Evolutionary conservation across 2,329 filamentous ascomycete genomes (phyloP).

Genomic region (Metarhizium sp.): DNA sequence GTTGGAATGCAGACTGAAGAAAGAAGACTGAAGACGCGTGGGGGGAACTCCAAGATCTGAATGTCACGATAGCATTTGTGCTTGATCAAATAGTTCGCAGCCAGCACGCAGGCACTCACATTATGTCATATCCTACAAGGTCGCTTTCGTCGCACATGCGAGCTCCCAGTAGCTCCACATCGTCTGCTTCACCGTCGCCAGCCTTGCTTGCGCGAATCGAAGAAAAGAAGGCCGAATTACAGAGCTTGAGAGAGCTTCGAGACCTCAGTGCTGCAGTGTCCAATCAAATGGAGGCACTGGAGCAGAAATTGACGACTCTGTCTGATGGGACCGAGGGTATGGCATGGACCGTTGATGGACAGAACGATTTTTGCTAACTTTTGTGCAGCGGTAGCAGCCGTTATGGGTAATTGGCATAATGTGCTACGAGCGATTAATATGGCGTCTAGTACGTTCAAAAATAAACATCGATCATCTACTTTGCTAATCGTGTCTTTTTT

Average conservation of each 20-base stretch:
- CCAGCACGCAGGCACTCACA: conserved; percentile 1
- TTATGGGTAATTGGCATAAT: conserved; percentile 81
- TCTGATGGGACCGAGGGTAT: conserved; percentile 74
- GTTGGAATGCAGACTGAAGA: neutral
- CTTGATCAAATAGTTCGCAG: neutral
- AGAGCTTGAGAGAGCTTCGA: conserved; percentile 67
- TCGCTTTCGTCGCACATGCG: conserved; percentile 59
- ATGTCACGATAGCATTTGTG: neutral
- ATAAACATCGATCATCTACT: conserved; percentile 7
- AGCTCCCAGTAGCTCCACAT: conserved; percentile 43
- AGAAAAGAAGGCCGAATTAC: conserved; percentile 77
- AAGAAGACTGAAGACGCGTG: neutral
- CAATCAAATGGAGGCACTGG: conserved; percentile 72
- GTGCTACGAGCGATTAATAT: conserved; percentile 78
- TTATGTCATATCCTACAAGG: conserved; percentile 48
- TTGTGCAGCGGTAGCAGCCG: conserved; percentile 64
- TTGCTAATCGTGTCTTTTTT: neutral
- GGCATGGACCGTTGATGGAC: neutral
- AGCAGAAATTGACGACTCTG: conserved; percentile 67
- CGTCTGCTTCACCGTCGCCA: conserved; percentile 53
- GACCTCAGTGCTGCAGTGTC: conserved; percentile 72
- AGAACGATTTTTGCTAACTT: conserved; percentile 12
- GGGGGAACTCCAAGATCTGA: neutral
- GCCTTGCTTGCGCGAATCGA: conserved; percentile 66
- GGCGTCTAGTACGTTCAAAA: conserved; percentile 58